Percentiles rank a stretch among this genome's conserved stretches.
Conservation (phyloP, 306 rosid genomes). For the Cicer cuneatum region DNA sequence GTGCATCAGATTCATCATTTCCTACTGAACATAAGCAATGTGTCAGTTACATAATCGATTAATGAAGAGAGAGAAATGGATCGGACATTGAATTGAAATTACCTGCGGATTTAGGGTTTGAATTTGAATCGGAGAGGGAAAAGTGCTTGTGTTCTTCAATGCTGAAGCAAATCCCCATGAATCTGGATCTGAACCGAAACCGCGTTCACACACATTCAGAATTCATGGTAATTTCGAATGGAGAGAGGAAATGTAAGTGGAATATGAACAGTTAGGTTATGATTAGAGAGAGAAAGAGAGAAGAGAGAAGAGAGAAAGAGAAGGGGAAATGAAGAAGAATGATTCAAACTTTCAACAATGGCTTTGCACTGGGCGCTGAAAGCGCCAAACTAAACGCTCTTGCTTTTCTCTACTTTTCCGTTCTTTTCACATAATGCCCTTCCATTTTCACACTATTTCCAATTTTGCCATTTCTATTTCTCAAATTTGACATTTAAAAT, state of each 20-base stretch:
- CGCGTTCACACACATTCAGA: slow-evolving; percentile 25
- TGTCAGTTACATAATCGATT: not conserved
- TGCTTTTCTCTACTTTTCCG: slow-evolving; percentile 17
- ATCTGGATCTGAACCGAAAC: slow-evolving; percentile 46
- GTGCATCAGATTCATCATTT: slow-evolving; percentile 44
- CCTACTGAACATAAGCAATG: slow-evolving; percentile 29
- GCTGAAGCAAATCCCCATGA: slow-evolving; percentile 94
- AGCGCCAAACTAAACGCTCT: slow-evolving; percentile 59
- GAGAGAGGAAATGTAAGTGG: not conserved
- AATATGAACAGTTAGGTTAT: slow-evolving; percentile 19
- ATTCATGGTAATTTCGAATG: not conserved
- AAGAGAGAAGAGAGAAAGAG: slow-evolving; percentile 29
- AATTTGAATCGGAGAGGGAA: slow-evolving; percentile 42
- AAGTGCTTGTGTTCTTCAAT: slow-evolving; percentile 50
- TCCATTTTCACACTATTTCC: slow-evolving; percentile 17
- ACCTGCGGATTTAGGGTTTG: slow-evolving; percentile 51
- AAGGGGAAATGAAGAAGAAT: slow-evolving; percentile 38
- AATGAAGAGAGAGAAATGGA: not conserved
- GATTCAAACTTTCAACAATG: slow-evolving; percentile 42
- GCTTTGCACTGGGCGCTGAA: slow-evolving; percentile 54
- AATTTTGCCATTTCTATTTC: slow-evolving; percentile 38
- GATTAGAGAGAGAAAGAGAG: slow-evolving; percentile 30
- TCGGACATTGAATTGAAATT: not conserved
- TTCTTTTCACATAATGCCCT: slow-evolving; percentile 17
- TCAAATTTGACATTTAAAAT: no score